A percentile compares a stretch with the other conserved stretches of the same genome.
Evolutionary conservation across 2,329 filamentous ascomycete genomes (phyloP).

Genomic region (Monilinia polystroma): DNA sequence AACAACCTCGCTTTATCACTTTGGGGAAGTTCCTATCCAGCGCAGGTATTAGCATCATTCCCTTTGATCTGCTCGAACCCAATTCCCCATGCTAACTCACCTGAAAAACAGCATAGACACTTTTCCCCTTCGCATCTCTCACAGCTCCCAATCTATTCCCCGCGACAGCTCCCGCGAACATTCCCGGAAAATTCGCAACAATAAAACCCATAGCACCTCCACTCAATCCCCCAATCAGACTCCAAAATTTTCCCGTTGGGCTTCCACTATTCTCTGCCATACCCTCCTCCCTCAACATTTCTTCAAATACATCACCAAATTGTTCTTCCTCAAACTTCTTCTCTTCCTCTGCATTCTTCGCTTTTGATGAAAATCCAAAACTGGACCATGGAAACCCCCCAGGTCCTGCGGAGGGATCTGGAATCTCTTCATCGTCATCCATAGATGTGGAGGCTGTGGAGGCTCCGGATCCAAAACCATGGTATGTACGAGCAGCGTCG

Average conservation of each 20-base stretch:
- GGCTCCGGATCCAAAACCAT: constrained; percentile 47
- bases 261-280: constrained; percentile 69
- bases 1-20: constrained; percentile 77
- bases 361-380: constrained; percentile 55
- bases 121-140: constrained; percentile 88
- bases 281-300: constrained; percentile 85
- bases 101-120: constrained; percentile 77
- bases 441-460: constrained; percentile 46
- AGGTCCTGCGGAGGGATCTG: constrained; percentile 42
- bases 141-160: constrained; percentile 90
- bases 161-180: constrained; percentile 85
- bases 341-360: constrained; percentile 50
- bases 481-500: constrained; percentile 67
- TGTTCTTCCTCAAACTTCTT: constrained; percentile 70
- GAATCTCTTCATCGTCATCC: constrained; percentile 46
- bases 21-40: constrained; percentile 66
- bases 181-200: constrained; percentile 84
- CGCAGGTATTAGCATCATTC: not conserved
- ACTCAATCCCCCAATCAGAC: constrained; percentile 77
- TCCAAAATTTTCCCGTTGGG: constrained; percentile 78
- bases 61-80: no score
- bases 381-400: constrained; percentile 70
- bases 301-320: constrained; percentile 83
- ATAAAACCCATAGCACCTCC: constrained; percentile 94
- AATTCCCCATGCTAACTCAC: not conserved